Evolutionary conservation across 495 filamentous ascomycete species (phyloP), one percentile per base, ranked within the genome.

Genomic region (Diplogelasinospora grovesii): DNA sequence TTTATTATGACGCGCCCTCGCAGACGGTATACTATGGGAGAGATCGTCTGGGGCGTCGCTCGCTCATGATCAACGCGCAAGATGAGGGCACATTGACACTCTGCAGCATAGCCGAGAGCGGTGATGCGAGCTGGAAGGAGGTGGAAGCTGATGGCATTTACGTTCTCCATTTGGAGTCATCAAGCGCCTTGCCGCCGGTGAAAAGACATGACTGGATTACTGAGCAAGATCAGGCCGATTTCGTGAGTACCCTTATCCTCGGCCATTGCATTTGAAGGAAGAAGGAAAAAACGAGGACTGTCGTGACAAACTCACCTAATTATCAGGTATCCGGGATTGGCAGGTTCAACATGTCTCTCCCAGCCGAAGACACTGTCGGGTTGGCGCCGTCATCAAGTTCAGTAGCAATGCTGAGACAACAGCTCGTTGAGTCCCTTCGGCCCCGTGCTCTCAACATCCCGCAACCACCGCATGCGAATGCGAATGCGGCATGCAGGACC

Each of bases 21-120:
- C 61, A 64, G 10, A 70, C 66, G 19, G 31, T 97, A 5, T 90
- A 78, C 66, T 95, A 83, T 57, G 86, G 82, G 13, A 70, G 92
- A 41, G 92, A 99, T 60, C 82, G 82, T 41, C 70, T 97, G 13
- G 92, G 92, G 18, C 72, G 92, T 45, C 70, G 93, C 36, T 96
- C 92, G 29, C 68, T 98, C 4, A 69, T 97, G 21, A 60, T 61
- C 8, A 71, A 66, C 5, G 48, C 56, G 35, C 63, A 71, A 46
- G 57, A 61, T 5, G 43, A 45, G 13, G 65, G 68, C 7, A 66
- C 56, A 20, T 38, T 96, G 9, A 75, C 71, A 18, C 64, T 99
- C 25, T 85, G 82, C 41, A 97, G 93, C 56, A 62, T 95, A 28
- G 75, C 81, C 20, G 79, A 82, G 57, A 71, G 68, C 5, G 59